Evolutionary conservation across 257 asterid genomes (phyloP).

Genomic region (Eucommia ulmoides): DNA sequence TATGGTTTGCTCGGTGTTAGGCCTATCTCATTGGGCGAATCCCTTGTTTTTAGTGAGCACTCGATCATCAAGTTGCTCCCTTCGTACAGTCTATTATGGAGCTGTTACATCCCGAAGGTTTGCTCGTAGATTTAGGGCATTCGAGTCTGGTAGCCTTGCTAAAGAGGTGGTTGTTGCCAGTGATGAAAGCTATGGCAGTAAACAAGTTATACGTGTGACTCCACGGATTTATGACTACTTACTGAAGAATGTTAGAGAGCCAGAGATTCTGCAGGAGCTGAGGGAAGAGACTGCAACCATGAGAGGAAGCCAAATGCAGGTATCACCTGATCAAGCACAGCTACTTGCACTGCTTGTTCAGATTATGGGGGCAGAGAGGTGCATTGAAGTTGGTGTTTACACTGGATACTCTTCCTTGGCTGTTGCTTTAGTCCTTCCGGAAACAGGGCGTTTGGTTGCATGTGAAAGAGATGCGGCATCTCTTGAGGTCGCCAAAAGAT

Average conservation of each 20-base stretch:
- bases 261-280: conserved; percentile 70
- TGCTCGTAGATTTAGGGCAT: too few species aligned
- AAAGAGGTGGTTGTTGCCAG: too few species aligned
- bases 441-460: conserved; percentile 69
- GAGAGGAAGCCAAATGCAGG: conserved; percentile 96
- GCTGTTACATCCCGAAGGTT: too few species aligned
- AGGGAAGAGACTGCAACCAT: conserved; percentile 84
- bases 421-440: conserved; percentile 73
- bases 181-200: conserved; percentile 50
- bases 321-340: conserved; percentile 96
- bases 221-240: conserved; percentile 62
- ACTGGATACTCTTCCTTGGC: conserved; percentile 98
- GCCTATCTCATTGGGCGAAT: too few species aligned
- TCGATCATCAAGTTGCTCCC: too few species aligned
- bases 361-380: conserved; percentile 74
- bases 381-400: conserved; percentile 90
- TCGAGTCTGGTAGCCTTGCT: too few species aligned
- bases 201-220: conserved; percentile 71
- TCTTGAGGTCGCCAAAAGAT: conserved; percentile 69
- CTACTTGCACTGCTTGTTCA: conserved; percentile 86
- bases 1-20: too few species aligned
- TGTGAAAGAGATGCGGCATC: conserved; percentile 76
- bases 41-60: too few species aligned
- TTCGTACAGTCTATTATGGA: too few species aligned
- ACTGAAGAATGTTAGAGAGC: conserved; percentile 76